Conservation (phyloP, 2,329 filamentous ascomycete species). For the Chaetothyriales sp. region DNA sequence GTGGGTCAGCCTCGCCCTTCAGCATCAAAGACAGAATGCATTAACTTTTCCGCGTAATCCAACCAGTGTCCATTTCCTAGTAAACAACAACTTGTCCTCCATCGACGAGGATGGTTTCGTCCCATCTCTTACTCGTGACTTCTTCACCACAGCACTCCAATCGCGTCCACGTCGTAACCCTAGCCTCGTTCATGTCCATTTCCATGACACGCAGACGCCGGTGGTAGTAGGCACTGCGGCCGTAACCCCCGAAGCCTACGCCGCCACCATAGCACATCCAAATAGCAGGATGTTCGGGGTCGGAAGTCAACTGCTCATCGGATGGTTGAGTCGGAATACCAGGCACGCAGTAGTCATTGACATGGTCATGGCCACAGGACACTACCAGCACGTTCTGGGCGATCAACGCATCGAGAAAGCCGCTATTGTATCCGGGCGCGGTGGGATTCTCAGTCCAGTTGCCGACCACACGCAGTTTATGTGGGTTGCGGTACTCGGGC, state of each 20-base stretch:
- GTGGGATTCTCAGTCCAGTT: constrained; percentile 71
- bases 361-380: constrained; percentile 89
- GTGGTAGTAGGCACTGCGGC: constrained; percentile 72
- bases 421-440: constrained; percentile 74
- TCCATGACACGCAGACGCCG: constrained; percentile 80
- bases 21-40: too few relatives aligned
- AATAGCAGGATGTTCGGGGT: constrained; percentile 48
- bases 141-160: constrained; percentile 47
- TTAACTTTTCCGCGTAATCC: not conserved
- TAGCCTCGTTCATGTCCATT: constrained; percentile 77
- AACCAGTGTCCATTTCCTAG: not conserved
- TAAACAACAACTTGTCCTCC: constrained; percentile 36
- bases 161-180: constrained; percentile 84
- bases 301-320: constrained; percentile 19
- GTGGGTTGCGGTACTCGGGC: constrained; percentile 60
- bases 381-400: constrained; percentile 75
- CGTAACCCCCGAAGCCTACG: constrained; percentile 86
- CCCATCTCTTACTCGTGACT: constrained; percentile 32
- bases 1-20: not conserved
- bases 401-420: constrained; percentile 80
- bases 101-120: constrained; percentile 48
- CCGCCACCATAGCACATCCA: constrained; percentile 99
- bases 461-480: constrained; percentile 46
- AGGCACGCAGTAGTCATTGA: constrained; percentile 88
- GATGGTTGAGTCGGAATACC: constrained; percentile 20